Percentiles rank a stretch among this genome's conserved stretches.
Evolutionary conservation across 1,284 basidiomycete species (phyloP).

Genomic region (Sanguinoderma infundibulare): DNA sequence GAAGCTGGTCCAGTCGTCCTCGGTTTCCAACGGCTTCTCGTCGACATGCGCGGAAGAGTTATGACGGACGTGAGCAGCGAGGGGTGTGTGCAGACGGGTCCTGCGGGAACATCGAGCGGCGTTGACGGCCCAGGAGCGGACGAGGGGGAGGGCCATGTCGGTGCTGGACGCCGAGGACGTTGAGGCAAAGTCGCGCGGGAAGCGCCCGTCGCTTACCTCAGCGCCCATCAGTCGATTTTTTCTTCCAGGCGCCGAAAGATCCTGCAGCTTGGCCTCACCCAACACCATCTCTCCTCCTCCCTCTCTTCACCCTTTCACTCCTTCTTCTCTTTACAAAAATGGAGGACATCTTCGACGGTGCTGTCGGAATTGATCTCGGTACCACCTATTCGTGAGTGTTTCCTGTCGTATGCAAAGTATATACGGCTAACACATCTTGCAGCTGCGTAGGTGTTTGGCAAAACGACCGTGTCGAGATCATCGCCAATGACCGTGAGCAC

Average conservation of each 20-base stretch:
- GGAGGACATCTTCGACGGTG: constrained; percentile 96
- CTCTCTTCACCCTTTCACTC: constrained; percentile 24
- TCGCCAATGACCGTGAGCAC: constrained; percentile 90
- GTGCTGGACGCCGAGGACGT: constrained; percentile 28
- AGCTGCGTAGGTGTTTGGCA: constrained; percentile 98
- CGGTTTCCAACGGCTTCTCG: constrained; percentile 45
- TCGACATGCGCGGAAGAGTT: constrained; percentile 38
- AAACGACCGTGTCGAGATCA: constrained; percentile 99
- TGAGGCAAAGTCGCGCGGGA: constrained; percentile 21
- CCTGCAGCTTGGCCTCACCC: constrained; percentile 30
- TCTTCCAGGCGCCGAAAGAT: constrained; percentile 25
- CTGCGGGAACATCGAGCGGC: constrained; percentile 39
- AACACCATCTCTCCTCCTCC: constrained; percentile 31
- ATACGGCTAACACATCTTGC: constrained; percentile 28
- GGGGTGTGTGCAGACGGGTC: constrained; percentile 15
- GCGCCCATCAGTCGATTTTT: constrained; percentile 41
- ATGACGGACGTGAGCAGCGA: constrained; percentile 17
- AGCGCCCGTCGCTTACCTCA: constrained; percentile 33
- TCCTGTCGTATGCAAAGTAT: background rate
- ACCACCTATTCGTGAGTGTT: constrained; percentile 85
- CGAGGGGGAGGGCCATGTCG: constrained; percentile 37
- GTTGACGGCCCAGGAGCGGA: constrained; percentile 49
- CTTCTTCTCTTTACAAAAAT: constrained; percentile 58
- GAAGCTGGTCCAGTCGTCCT: constrained; percentile 68
- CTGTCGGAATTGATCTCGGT: constrained; percentile 93